These are phyloP conservation scores for Lomentospora prolificans DNA, from an alignment of 2,329 filamentous ascomycete genomes.

Conservation along the genomic window DNA sequence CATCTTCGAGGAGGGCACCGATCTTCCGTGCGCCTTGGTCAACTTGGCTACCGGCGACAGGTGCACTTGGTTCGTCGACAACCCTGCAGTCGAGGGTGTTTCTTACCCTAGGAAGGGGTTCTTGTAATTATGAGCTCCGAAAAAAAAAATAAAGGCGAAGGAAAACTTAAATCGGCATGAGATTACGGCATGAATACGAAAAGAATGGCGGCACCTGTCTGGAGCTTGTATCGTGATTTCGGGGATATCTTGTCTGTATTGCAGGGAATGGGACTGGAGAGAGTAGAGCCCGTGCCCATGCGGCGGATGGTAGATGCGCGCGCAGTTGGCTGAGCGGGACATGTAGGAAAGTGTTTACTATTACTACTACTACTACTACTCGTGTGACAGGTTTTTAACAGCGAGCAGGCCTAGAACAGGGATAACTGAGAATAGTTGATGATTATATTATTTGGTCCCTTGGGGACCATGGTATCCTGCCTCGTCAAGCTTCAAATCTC, in stretches of 20 bases:
- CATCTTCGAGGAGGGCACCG: slow-evolving; percentile 79
- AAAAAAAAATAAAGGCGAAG: slow-evolving; percentile 1
- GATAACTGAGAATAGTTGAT: too few relatives aligned
- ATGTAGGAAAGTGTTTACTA: too few relatives aligned
- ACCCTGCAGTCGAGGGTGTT: slow-evolving; percentile 76
- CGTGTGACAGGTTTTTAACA: too few relatives aligned
- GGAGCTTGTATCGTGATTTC: neutral
- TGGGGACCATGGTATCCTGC: too few relatives aligned
- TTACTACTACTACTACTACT: too few relatives aligned
- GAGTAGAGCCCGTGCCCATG: too few relatives aligned
- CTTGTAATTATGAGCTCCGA: slow-evolving; percentile 28
- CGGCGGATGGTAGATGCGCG: too few relatives aligned
- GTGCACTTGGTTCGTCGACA: slow-evolving; percentile 92
- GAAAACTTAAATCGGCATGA: neutral
- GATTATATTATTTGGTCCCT: too few relatives aligned
- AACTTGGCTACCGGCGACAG: slow-evolving; percentile 77
- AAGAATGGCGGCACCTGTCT: neutral
- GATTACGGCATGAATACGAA: neutral
- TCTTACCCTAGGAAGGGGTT: slow-evolving; percentile 67
- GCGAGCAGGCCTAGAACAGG: too few relatives aligned
- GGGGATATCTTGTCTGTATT: neutral
- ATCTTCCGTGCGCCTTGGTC: slow-evolving; percentile 77
- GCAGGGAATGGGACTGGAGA: neutral
- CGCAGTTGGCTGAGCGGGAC: too few relatives aligned
- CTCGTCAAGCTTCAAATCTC: too few relatives aligned